Base-by-base conservation (phyloP, 805 yeast species). In the Lipomyces orientalis region DNA sequence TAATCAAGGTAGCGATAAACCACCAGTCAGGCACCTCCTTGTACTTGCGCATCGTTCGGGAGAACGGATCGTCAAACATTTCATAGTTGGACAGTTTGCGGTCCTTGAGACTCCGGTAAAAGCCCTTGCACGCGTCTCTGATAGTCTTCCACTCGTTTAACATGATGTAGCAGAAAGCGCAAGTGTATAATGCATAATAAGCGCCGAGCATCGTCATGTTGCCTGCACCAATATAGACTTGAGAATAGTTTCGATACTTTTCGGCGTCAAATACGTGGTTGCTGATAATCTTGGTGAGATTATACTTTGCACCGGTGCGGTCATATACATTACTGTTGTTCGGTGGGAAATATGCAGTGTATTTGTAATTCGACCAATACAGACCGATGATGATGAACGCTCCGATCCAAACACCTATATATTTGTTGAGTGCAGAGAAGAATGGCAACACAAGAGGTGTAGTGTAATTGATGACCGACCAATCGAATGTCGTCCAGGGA, bases 401-500 rank as follows among this genome's bases (percentile, higher is more conserved):
- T 16, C 78, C 78, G 76, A 81, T 25, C 37, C 82, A 74, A 52
- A 77, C 66, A 58, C 85, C 87, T 35, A 71, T 69, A 58, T 74
- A 72, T 56, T 72, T 74, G 70, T 77, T 79, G 9, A 74, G 54
- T 1, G 73, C 66, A 0, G 85, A 74, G 70, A 76, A 83, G 61
- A 81, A 80, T 31, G 89, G 90, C 14, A 80, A 64, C 9, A 81
- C 72, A 74, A 87, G 78, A 5, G 73, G 60, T 39, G 73, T 73
- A 0, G 71, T 31, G 33, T 67, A 65, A 43, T 67, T 67, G 81
- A 58, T 75, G 72, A 61, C 81, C 76, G 71, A 81, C 86, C 91
- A 88, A 77, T 88, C 91, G 73, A 88, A 87, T 3, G 70, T 51
- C n/a, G 90, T 86, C 54, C 87, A 75, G 10, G 93, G 93, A 71